Base-by-base conservation (phyloP, 345 rosid species). In the Acer saccharum region DNA sequence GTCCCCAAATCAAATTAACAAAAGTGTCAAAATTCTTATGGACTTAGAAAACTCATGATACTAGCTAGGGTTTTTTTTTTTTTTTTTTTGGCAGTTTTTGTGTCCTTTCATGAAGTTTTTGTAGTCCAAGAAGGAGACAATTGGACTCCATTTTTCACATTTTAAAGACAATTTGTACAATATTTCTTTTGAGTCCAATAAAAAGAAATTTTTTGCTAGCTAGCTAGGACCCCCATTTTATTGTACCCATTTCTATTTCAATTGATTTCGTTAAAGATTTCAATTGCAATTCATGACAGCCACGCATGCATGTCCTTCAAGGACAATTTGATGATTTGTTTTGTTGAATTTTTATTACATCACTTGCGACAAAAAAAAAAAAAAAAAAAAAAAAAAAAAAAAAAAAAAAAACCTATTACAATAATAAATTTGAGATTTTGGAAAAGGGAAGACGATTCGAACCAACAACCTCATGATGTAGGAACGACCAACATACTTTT, bases 91-190 rank as follows among this genome's bases (percentile, higher is more conserved):
- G 72, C 68, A 76, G 50, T 62, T 82, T 62, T 68, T 77, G 65
- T 43, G 78, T 69, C 81, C 84, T 71, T 20, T 55, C 35, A 54
- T 55, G 44, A 67, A 80, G 65, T 46, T 68, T 77, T 11, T 87
- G 88, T 85, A 78, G 84, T 74, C 78, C 50, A 60, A 41, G 72
- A 65, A 23, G 88, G 88, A 78, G 77, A 83, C 87, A 85, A 74
- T 50, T 72, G 77, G 39, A 80, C 79, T 69, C 43, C 74, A 43
- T 61, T 74, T 77, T 84, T 84, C 77, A 65, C 70, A 71, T 78
- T 73, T 52, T 7, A 73, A 83, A 77, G 81, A 77, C 82, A 79
- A 71, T 52, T 76, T 69, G 79, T 77, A 46, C 83, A 35, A 35
- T 35, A 65, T 73, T 70, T 32, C 4, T 35, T 74, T 35, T 74